Base-by-base conservation (phyloP, 495 filamentous ascomycete species). In the Aspergillus leporis region DNA sequence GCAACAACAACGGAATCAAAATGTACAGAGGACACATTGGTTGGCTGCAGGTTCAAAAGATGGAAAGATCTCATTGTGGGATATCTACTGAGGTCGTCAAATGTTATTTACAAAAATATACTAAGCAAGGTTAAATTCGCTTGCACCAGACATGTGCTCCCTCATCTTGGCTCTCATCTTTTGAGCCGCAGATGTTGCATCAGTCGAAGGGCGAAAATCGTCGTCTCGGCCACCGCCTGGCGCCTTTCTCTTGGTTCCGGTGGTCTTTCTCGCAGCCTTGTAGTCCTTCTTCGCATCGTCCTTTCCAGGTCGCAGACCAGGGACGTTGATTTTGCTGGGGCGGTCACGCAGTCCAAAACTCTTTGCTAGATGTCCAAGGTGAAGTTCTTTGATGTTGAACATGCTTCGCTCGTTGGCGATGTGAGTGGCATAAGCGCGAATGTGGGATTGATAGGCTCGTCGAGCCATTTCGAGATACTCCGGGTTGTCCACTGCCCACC, bases 11-110 rank as follows among this genome's bases (percentile, higher is more conserved):
- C 75, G 92, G 56, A 80, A 85, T 4, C 74, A 78, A 38, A 87
- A 85, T 65, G 86, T 88, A 22, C 85, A 81, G 67, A 74, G 74
- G 32, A 88, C 85, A 36, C 94, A 97, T 70, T 98, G 94, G 94
- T 68, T 98, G 49, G 94, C 87, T 8, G 91, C 85, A 5, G 94
- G 95, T 4, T 88, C 90, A 55, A 98, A 98, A 70, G 94, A 98
- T 74, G 95, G 93, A 30, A 98, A 94, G 67, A 87, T 98, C 56
- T 93, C 90, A 67, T 78, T 98, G 72, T 98, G 94, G 94, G 92
- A 94, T 78, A 90, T 95, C 61, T 98, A 89, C 79, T 97, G 70
- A 82, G 58, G 65, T 59, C 61, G 70, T 66, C 54, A 45, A 66
- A 60, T 41, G 47, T 56, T 65, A 64, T 68, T 63, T 70, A 61